phyloP scores from a whole-genome alignment of 306 rosid genomes.

The Pyrus betulifolia region DNA sequence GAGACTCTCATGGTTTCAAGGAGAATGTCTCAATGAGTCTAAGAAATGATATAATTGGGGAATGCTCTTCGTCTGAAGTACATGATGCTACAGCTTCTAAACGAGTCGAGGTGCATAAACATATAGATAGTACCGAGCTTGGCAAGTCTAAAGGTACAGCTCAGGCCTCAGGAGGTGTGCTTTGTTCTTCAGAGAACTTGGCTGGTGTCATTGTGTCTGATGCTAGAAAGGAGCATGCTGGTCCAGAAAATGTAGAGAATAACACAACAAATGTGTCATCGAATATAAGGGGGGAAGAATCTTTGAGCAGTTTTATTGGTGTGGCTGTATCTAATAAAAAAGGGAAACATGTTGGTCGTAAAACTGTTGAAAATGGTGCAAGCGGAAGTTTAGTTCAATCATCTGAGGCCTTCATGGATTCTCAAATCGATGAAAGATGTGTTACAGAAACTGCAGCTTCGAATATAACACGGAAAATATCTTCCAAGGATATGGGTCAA shows the following conservation, averaged over 20 bases:
- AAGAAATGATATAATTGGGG: background rate
- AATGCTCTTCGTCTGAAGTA: constrained; percentile 8
- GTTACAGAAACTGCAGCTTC: background rate
- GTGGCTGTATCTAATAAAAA: background rate
- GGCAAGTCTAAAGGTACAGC: background rate
- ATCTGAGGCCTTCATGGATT: background rate
- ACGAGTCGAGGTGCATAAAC: background rate
- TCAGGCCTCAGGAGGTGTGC: background rate
- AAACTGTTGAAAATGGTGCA: background rate
- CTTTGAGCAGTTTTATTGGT: background rate
- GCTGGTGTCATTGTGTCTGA: background rate
- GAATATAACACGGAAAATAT: background rate
- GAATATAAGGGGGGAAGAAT: background rate
- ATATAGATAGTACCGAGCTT: background rate
- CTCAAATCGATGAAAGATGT: background rate
- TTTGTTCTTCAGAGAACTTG: constrained; percentile 1
- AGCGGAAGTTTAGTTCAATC: background rate
- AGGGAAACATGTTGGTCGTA: background rate
- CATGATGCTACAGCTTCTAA: background rate
- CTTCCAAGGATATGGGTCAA: background rate
- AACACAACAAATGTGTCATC: background rate
- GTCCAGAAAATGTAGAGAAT: background rate
- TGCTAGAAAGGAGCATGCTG: background rate
- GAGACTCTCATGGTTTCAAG: background rate
- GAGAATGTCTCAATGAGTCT: background rate